Evolutionary conservation across 495 filamentous ascomycete genomes (phyloP), one percentile per base, ranked within the genome.

Genomic region (Aspergillus bridgeri): DNA sequence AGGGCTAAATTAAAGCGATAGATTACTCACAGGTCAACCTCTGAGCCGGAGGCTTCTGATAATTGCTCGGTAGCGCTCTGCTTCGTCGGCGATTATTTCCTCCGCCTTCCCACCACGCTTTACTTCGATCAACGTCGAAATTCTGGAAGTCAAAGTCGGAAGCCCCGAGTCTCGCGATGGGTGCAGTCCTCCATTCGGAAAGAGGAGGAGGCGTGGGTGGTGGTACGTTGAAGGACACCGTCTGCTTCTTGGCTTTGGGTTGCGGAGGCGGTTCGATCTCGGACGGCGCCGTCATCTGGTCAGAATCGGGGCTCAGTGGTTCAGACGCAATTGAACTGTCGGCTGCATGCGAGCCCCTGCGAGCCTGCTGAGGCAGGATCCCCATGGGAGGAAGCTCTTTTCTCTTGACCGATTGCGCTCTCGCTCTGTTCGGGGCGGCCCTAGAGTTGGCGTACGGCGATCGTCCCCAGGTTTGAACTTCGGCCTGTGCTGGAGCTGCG

Each of bases 31-130:
- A 64, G 51, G 69, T 66, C 51, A 68, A 48, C 45, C 70, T 76
- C 47, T 73, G 73, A 22, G 67, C 61, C 25, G 72, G 69, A 11
- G 74, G 68, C 24, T 73, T 74, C 22, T 76, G 65, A 43, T 75
- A 77, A 43, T 73, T 62, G 6, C 67, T 75, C 7, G 73, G 74
- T 9, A 77, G 65, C 15, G 68, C 73, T 47, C 75, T 68, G 57
- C 77, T 80, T 60, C 69, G 67, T 51, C 77, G 55, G n/a, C 77
- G 73, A 49, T 75, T 60, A 7, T 53, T 59, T 21, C 49, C 60
- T 25, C 70, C 75, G 7, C 69, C 66, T 64, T 76, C 75, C 75
- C 75, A 80, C 77, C 77, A 80, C 5, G 75, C 77, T 44, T 78
- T 76, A 57, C 73, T 69, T 44, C 59, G 67, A 20, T 76, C 69